Evolutionary conservation across 164 flowering plant species (phyloP).

Genomic region (Kingdonia uniflora): DNA sequence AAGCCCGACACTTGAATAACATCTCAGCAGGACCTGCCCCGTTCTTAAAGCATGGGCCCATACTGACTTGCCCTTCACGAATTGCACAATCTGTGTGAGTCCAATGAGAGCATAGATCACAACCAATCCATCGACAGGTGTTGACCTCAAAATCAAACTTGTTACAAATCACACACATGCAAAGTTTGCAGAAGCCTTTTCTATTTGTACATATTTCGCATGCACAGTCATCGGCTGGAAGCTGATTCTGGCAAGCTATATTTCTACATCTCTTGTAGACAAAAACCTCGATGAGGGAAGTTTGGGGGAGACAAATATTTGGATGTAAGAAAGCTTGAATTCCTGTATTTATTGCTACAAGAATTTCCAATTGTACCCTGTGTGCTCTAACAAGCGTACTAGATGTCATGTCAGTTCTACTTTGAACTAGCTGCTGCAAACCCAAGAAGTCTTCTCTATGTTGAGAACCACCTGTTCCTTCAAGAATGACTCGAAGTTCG

Average conservation of each 20-base stretch:
- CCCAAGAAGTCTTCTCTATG: slow-evolving; percentile 66
- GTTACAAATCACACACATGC: slow-evolving; percentile 95
- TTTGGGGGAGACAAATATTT: slow-evolving; percentile 72
- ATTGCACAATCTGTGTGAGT: slow-evolving; percentile 98
- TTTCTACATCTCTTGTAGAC: slow-evolving; percentile 86
- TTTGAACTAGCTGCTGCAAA: slow-evolving; percentile 73
- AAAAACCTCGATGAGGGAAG: slow-evolving; percentile 83
- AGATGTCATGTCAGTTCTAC: slow-evolving; percentile 65
- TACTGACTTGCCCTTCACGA: slow-evolving; percentile 69
- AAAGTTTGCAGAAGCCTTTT: slow-evolving; percentile 91
- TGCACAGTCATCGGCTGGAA: slow-evolving; percentile 91
- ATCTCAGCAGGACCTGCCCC: slow-evolving; percentile 66
- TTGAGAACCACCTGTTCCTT: slow-evolving; percentile 77
- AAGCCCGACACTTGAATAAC: slow-evolving; percentile 88
- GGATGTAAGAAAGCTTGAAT: slow-evolving; percentile 93
- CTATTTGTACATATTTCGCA: slow-evolving; percentile 74
- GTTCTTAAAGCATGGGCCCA: slow-evolving; percentile 60
- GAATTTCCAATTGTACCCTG: slow-evolving; percentile 75
- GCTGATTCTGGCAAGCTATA: slow-evolving; percentile 76
- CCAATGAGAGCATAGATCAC: slow-evolving; percentile 95
- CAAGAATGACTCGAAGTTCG: slow-evolving; percentile 67
- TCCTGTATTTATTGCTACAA: slow-evolving; percentile 86
- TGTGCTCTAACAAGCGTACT: slow-evolving; percentile 62
- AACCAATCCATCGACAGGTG: slow-evolving; percentile 97
- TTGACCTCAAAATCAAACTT: slow-evolving; percentile 97